Evolutionary conservation across 2,329 filamentous ascomycete species (phyloP), one percentile per base, ranked within the genome.

Genomic region (Xylariaceae sp.): DNA sequence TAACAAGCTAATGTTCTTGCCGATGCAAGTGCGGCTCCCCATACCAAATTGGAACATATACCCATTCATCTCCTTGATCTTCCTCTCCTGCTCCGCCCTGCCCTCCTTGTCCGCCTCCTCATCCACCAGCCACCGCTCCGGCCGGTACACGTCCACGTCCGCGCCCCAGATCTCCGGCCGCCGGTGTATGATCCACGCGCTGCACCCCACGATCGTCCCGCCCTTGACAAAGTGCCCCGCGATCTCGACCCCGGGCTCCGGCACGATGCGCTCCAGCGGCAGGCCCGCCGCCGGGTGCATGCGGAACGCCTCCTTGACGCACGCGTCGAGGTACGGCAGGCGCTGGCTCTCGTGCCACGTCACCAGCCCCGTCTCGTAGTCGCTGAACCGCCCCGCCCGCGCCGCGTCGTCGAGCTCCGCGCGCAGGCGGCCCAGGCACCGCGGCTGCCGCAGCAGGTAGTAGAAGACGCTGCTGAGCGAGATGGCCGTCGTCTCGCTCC

Each of bases 401-500:
- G 76, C 75, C 0, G 78, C 79, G 0, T 65, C 65, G 53, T 88
- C 83, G 0, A 89, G 61, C 58, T 89, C 85, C 1, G 64, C 52
- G 54, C 76, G 73, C 40, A 88, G 65, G 30, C 72, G 73, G 3
- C 61, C 56, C 45, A 85, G 75, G 12, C 71, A 71, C 0, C 51
- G 29, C 0, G 81, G 81, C 52, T 81, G 77, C 55, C 81, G 82
- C 28, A 89, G 70, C 3, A 90, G 65, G 60, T 81, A 82, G 64
- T 90, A 90, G 55, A 91, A 87, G 0, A 89, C 76, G 6, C 81
- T 74, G 4, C 78, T 77, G 0, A 90, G 71, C 6, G 77, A 80
- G 56, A 90, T 90, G 30, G 84, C 86, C 0, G 87, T 91, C 1
- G 87, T 91, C 62, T 93, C 87, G 2, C 79, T 84, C 3, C 87